These are phyloP conservation scores for Cardamine resedifolia DNA, from an alignment of 345 rosid genomes.

Conservation along the genomic window DNA sequence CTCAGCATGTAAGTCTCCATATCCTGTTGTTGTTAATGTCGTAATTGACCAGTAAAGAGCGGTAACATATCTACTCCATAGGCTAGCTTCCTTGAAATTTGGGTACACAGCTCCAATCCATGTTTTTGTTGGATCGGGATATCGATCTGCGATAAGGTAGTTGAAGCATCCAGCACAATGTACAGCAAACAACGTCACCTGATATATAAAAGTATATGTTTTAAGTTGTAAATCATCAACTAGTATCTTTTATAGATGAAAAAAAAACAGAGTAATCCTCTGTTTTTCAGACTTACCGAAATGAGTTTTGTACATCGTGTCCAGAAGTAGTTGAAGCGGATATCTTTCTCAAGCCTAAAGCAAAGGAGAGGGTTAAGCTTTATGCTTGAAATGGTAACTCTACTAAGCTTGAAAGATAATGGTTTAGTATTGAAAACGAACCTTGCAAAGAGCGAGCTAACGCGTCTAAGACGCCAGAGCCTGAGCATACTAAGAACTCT, in stretches of 20 bases:
- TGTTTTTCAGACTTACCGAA: slow-evolving; percentile 55
- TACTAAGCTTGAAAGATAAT: no score
- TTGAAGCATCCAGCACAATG: slow-evolving; percentile 97
- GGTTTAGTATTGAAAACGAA: slow-evolving; percentile 28
- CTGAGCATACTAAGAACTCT: slow-evolving; percentile 90
- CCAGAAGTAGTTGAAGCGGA: slow-evolving; percentile 97
- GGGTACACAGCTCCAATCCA: slow-evolving; percentile 88
- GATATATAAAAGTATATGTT: slow-evolving; percentile 25
- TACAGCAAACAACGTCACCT: slow-evolving; percentile 90
- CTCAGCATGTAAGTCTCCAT: slow-evolving; percentile 91
- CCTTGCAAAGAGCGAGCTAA: slow-evolving; percentile 96
- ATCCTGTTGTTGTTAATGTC: slow-evolving; percentile 91
- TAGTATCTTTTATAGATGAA: slow-evolving; percentile 12
- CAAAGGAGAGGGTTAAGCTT: slow-evolving; percentile 33
- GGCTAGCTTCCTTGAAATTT: slow-evolving; percentile 65
- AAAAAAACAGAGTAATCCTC: slow-evolving; percentile 6
- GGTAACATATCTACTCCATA: slow-evolving; percentile 83
- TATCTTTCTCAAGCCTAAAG: slow-evolving; percentile 93
- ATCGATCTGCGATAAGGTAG: slow-evolving; percentile 84
- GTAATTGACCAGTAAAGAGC: slow-evolving; percentile 94
- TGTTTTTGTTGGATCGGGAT: slow-evolving; percentile 73
- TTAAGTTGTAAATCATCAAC: slow-evolving; percentile 1
- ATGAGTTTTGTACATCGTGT: slow-evolving; percentile 83
- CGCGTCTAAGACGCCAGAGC: slow-evolving; percentile 97
- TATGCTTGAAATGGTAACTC: no score